phyloP scores from a whole-genome alignment of 192 early-diverging fungal genomes.

The Coemansia asiatica region DNA sequence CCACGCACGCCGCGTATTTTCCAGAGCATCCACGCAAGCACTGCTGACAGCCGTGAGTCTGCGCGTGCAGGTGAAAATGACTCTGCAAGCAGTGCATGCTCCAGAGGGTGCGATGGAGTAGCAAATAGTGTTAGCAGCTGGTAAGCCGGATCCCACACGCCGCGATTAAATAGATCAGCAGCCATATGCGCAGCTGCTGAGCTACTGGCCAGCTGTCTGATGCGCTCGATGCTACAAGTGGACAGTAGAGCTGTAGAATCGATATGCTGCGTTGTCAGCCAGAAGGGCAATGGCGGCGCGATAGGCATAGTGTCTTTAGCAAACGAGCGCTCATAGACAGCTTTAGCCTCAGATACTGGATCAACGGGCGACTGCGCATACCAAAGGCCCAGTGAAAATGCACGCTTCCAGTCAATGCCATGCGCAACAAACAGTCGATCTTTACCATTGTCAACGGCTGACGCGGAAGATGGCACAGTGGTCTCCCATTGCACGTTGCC shows the following conservation, averaged over 20 bases:
- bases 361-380: slow-evolving; percentile 36
- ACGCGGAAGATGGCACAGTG: slow-evolving; percentile 7
- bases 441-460: background rate
- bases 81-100: slow-evolving; percentile 61
- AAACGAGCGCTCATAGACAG: slow-evolving; percentile 14
- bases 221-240: too few species aligned
- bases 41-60: slow-evolving; percentile 70
- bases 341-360: slow-evolving; percentile 21
- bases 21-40: slow-evolving; percentile 61
- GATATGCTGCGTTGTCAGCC: slow-evolving; percentile 12
- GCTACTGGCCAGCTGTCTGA: background rate
- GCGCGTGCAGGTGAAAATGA: slow-evolving; percentile 59
- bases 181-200: slow-evolving; percentile 15
- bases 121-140: slow-evolving; percentile 71
- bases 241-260: background rate
- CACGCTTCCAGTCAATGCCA: slow-evolving; percentile 51
- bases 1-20: slow-evolving; percentile 47
- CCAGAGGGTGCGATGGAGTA: slow-evolving; percentile 55
- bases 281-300: slow-evolving; percentile 44
- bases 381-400: slow-evolving; percentile 2
- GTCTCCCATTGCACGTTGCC: slow-evolving; percentile 49
- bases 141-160: slow-evolving; percentile 65
- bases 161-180: slow-evolving; percentile 19
- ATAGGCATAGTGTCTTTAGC: background rate
- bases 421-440: slow-evolving; percentile 23